A percentile compares a stretch with the other conserved stretches of the same genome.
Conservation (phyloP, 805 yeast species). For the Deakozyma indianensis region DNA sequence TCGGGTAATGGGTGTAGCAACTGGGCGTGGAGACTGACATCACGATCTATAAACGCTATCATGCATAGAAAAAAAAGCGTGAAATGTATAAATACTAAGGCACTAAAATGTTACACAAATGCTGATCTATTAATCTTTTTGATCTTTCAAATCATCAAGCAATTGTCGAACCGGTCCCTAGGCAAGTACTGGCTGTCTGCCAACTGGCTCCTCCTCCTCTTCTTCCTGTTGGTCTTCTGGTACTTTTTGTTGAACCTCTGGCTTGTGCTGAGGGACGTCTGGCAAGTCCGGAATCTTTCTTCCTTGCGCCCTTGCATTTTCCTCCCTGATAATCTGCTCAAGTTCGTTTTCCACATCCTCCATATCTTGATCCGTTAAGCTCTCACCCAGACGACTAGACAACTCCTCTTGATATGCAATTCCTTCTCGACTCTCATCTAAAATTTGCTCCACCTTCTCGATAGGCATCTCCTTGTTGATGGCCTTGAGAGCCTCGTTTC, state of each 20-base stretch:
- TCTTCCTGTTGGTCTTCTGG: not conserved
- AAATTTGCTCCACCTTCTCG: constrained; percentile 62
- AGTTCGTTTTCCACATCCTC: constrained; percentile 17
- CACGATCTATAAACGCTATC: no score
- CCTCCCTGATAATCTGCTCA: constrained; percentile 8
- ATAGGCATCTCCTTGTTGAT: constrained; percentile 67
- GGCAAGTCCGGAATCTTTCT: not conserved
- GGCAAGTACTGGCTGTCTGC: not conserved
- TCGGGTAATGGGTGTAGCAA: no score
- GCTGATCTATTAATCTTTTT: no score
- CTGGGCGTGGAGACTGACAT: no score
- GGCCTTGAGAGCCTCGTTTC: constrained; percentile 60
- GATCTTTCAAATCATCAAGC: no score
- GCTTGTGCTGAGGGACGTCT: not conserved
- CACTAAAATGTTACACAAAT: no score
- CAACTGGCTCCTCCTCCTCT: not conserved
- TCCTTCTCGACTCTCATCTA: constrained; percentile 80
- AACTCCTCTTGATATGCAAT: constrained; percentile 53
- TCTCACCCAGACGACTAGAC: constrained; percentile 21
- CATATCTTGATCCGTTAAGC: constrained; percentile 25
- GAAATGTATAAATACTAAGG: no score
- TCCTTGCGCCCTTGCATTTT: not conserved
- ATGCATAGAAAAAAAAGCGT: no score
- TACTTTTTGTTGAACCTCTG: not conserved
- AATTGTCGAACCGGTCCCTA: no score